Conservation (phyloP, 192 early-diverging fungal species). For the Coemansia sp. region DNA sequence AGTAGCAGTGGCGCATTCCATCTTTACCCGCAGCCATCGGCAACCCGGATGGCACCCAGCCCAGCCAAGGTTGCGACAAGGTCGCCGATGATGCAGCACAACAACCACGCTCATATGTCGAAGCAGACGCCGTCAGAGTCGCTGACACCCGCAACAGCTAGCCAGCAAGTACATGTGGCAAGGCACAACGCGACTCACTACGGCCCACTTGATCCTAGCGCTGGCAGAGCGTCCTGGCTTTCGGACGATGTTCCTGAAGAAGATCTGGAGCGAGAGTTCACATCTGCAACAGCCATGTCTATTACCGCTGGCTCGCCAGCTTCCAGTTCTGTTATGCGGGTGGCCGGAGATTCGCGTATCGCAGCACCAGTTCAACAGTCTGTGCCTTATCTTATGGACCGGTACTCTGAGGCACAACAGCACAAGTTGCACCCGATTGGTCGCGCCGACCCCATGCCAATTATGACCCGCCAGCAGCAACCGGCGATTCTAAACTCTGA, state of each 20-base stretch:
- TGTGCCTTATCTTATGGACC: slow-evolving; percentile 3
- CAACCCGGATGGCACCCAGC: not conserved
- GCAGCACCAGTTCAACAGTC: not conserved
- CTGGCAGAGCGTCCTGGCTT: slow-evolving; percentile 26
- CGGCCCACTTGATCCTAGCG: slow-evolving; percentile 7
- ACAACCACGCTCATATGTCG: not conserved
- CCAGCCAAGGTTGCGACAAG: not conserved
- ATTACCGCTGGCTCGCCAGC: not conserved
- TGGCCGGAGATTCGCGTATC: not conserved
- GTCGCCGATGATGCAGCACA: not conserved
- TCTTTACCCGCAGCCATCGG: slow-evolving; percentile 18
- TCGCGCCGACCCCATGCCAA: slow-evolving; percentile 14
- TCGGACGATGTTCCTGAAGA: slow-evolving; percentile 40
- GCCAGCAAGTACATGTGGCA: not conserved
- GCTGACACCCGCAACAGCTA: not conserved
- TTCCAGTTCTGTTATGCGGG: not conserved
- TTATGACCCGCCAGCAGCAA: slow-evolving; percentile 7
- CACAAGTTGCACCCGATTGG: slow-evolving; percentile 36
- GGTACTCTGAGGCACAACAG: slow-evolving; percentile 28
- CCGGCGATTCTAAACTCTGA: not conserved
- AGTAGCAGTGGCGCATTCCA: slow-evolving; percentile 13
- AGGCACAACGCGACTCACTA: not conserved
- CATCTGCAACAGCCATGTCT: not conserved
- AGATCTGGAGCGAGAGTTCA: slow-evolving; percentile 9
- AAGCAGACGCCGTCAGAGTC: not conserved